Evolutionary conservation across 169 alveolate genomes (phyloP).

Genomic region (Plasmodium billcollinsi): DNA sequence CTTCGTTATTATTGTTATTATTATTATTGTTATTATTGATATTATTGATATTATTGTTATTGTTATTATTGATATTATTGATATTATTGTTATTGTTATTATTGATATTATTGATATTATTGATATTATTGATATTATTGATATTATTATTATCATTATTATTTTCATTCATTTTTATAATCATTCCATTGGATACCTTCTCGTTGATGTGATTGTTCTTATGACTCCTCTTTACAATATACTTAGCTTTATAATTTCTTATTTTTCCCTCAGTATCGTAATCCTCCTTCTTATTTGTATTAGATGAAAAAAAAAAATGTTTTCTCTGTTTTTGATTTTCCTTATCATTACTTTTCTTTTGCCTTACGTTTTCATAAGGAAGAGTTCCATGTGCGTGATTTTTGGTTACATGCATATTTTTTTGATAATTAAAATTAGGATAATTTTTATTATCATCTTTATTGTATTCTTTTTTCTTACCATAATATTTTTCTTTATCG

Average conservation of each 20-base stretch:
- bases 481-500: too few species aligned
- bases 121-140: not conserved
- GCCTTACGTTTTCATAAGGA: too few species aligned
- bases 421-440: too few species aligned
- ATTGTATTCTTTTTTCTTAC: too few species aligned
- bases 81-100: not conserved
- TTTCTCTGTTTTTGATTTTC: too few species aligned
- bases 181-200: not conserved
- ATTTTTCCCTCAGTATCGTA: not conserved
- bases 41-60: not conserved
- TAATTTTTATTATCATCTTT: too few species aligned
- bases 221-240: not conserved
- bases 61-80: not conserved
- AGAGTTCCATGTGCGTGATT: too few species aligned
- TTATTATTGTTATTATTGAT: not conserved
- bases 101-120: not conserved
- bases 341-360: too few species aligned
- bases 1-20: constrained; percentile 1
- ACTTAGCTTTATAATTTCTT: too few species aligned
- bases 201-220: not conserved
- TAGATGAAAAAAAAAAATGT: too few species aligned
- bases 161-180: not conserved
- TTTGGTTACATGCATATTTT: too few species aligned
- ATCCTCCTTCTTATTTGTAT: too few species aligned
- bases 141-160: not conserved